Conservation (phyloP, 2,329 filamentous ascomycete genomes). For the Sporothrix euskadiensis region DNA sequence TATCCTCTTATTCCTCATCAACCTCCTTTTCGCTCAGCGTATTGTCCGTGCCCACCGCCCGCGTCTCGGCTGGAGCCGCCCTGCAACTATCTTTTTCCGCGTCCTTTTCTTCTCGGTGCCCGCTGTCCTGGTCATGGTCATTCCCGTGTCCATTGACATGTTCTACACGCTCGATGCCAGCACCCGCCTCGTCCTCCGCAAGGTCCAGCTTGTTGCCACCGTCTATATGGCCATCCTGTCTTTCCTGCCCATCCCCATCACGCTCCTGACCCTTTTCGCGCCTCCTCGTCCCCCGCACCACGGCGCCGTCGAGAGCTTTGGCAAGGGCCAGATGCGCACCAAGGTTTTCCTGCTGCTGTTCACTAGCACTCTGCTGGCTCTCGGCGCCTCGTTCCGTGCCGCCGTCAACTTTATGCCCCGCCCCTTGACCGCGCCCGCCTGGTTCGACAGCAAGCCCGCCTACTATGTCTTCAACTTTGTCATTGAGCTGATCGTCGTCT, state of each 20-base stretch:
- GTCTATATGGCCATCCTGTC: conserved; percentile 65
- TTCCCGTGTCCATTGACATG: conserved; percentile 62
- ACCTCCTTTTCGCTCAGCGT: conserved; percentile 74
- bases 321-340: conserved; percentile 63
- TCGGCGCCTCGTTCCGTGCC: conserved; percentile 70
- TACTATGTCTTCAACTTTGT: conserved; percentile 81
- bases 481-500: conserved; percentile 70
- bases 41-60: conserved; percentile 74
- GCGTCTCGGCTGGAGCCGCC: conserved; percentile 64
- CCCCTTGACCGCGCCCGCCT: conserved; percentile 57
- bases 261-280: conserved; percentile 53
- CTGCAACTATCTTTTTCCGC: conserved; percentile 55
- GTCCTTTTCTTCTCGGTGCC: conserved; percentile 57
- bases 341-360: conserved; percentile 67
- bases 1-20: conserved; percentile 73
- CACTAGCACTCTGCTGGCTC: conserved; percentile 59
- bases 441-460: conserved; percentile 68
- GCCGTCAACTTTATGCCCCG: conserved; percentile 58
- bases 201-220: conserved; percentile 63
- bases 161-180: conserved; percentile 64
- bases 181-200: conserved; percentile 55
- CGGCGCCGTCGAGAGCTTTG: conserved; percentile 59
- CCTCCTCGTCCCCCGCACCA: conserved; percentile 34
- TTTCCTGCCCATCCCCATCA: conserved; percentile 64
- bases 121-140: conserved; percentile 65